Evolutionary conservation across 768 basidiomycete genomes (phyloP).

Genomic region (Boletus sp.): DNA sequence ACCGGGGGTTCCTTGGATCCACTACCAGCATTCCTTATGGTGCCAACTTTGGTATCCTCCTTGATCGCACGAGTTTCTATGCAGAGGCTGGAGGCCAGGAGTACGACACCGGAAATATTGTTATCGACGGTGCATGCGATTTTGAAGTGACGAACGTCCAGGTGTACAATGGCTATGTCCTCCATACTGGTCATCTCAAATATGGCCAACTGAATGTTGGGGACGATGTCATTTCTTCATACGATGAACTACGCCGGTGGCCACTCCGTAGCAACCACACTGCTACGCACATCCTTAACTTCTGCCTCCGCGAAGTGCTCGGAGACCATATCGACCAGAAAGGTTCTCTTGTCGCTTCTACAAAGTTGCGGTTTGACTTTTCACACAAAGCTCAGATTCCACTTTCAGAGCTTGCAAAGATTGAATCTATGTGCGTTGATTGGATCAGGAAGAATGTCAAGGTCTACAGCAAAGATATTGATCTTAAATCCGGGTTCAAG

Average conservation of each 20-base stretch:
- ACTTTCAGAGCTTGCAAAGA: slow-evolving; percentile 71
- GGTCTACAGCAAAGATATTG: slow-evolving; percentile 85
- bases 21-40: slow-evolving; percentile 65
- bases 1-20: slow-evolving; percentile 68
- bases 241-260: slow-evolving; percentile 96
- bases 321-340: slow-evolving; percentile 99
- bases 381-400: slow-evolving; percentile 89
- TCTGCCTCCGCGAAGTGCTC: slow-evolving; percentile 83
- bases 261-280: slow-evolving; percentile 98
- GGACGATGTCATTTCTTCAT: slow-evolving; percentile 81
- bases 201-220: slow-evolving; percentile 81
- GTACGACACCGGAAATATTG: slow-evolving; percentile 92
- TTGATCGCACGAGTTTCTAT: slow-evolving; percentile 94
- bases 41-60: slow-evolving; percentile 74
- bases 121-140: slow-evolving; percentile 86
- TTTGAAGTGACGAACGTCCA: slow-evolving; percentile 95
- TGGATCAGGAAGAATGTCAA: slow-evolving; percentile 90
- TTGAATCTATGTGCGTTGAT: slow-evolving; percentile 78
- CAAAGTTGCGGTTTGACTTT: slow-evolving; percentile 97
- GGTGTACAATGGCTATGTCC: slow-evolving; percentile 90
- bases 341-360: slow-evolving; percentile 93
- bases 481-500: slow-evolving; percentile 70
- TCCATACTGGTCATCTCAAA: slow-evolving; percentile 88
- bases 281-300: slow-evolving; percentile 98
- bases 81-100: slow-evolving; percentile 98